phyloP scores from a whole-genome alignment of 2,329 filamentous ascomycete species.

The Exophiala lecanii-corni region DNA sequence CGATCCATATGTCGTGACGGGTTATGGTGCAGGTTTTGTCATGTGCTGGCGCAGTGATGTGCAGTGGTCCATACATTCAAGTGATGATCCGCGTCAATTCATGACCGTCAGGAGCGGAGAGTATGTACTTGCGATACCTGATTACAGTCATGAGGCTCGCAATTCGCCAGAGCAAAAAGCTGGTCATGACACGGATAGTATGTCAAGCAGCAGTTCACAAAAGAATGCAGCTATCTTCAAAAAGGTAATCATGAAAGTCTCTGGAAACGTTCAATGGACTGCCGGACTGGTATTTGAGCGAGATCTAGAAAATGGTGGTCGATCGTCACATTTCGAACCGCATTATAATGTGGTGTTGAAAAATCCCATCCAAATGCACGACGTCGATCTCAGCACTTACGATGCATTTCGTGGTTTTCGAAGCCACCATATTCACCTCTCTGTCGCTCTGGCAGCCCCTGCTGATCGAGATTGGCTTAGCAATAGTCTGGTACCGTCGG shows the following conservation, averaged over 20 bases:
- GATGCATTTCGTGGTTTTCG: constrained; percentile 97
- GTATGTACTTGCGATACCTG: constrained; percentile 89
- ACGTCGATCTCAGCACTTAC: constrained; percentile 52
- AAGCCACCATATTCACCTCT: constrained; percentile 94
- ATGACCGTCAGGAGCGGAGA: constrained; percentile 95
- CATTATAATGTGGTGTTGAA: constrained; percentile 89
- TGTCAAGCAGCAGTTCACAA: constrained; percentile 58
- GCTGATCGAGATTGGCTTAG: constrained; percentile 81
- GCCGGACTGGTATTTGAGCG: constrained; percentile 89
- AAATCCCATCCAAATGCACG: constrained; percentile 68
- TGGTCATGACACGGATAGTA: constrained; percentile 52
- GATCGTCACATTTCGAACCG: constrained; percentile 83
- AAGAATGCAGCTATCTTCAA: constrained; percentile 83
- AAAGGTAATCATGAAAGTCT: constrained; percentile 98
- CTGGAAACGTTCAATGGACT: constrained; percentile 90
- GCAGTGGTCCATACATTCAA: constrained; percentile 75
- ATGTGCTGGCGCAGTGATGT: constrained; percentile 99
- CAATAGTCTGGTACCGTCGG: constrained; percentile 67
- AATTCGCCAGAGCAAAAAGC: constrained; percentile 46
- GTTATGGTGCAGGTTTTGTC: constrained; percentile 87
- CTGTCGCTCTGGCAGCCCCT: constrained; percentile 83
- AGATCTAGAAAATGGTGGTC: constrained; percentile 64
- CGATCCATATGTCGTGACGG: constrained; percentile 89
- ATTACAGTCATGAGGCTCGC: constrained; percentile 83
- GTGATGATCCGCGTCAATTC: constrained; percentile 84